These are phyloP conservation scores for Cyanidioschyzon merolae DNA, from an alignment of 23 red algal genomes.

Conservation along the genomic window DNA sequence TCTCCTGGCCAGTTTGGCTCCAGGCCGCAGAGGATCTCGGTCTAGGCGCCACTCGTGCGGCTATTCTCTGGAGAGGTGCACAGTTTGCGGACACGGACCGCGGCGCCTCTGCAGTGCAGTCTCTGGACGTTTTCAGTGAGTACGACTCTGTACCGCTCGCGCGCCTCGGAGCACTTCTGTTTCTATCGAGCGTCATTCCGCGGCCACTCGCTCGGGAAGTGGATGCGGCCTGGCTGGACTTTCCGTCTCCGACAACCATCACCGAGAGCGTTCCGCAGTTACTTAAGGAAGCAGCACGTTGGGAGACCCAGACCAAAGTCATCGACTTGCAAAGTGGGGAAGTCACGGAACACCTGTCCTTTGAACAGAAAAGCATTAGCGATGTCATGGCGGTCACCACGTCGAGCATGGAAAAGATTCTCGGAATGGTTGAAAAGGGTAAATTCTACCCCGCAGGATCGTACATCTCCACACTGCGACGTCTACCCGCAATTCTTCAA, in stretches of 20 bases:
- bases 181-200: neutral
- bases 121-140: neutral
- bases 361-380: neutral
- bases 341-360: neutral
- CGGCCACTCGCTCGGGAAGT: neutral
- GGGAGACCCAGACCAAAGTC: neutral
- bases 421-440: neutral
- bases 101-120: neutral
- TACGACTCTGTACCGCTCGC: neutral
- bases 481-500: neutral
- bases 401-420: neutral
- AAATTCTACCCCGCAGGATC: neutral
- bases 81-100: neutral
- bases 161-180: neutral
- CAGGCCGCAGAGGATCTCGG: neutral
- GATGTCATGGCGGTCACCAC: neutral
- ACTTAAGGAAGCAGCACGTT: neutral
- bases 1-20: neutral
- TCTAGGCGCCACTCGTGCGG: neutral
- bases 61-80: neutral
- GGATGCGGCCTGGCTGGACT: neutral
- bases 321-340: neutral
- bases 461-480: neutral
- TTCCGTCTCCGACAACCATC: neutral
- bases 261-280: neutral